phyloP scores from a whole-genome alignment of 2,329 filamentous ascomycete genomes.

The Hymenoscyphus linearis region DNA sequence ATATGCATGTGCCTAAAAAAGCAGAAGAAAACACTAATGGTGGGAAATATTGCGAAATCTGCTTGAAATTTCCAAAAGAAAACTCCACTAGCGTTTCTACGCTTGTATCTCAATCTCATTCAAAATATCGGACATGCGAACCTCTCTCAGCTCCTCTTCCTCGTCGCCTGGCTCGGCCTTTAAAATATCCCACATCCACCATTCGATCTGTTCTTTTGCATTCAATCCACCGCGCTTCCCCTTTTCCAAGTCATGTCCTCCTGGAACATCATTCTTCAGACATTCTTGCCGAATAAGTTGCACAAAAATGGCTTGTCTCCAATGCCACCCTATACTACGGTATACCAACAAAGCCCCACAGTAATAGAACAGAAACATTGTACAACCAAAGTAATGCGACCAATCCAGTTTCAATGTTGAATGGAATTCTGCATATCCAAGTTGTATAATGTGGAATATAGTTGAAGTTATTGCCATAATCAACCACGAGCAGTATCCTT shows the following conservation, averaged over 20 bases:
- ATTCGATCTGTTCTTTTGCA: background rate
- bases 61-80: no score
- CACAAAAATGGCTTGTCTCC: background rate
- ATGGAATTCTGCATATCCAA: no score
- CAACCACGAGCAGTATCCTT: background rate
- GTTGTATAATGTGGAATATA: background rate
- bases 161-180: background rate
- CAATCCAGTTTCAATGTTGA: background rate
- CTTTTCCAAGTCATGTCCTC: background rate
- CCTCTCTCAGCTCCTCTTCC: background rate
- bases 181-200: background rate
- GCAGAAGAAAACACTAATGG: no score
- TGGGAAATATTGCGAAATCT: no score
- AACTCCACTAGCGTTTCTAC: background rate
- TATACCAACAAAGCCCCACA: background rate
- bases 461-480: background rate
- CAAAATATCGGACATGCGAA: background rate
- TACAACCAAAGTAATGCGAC: background rate
- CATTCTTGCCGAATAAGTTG: background rate
- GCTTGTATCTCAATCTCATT: background rate
- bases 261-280: background rate
- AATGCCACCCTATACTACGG: background rate
- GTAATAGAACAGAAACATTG: background rate
- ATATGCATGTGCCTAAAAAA: no score
- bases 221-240: background rate